phyloP scores from a whole-genome alignment of 345 rosid species.

The Citrus trifoliata region DNA sequence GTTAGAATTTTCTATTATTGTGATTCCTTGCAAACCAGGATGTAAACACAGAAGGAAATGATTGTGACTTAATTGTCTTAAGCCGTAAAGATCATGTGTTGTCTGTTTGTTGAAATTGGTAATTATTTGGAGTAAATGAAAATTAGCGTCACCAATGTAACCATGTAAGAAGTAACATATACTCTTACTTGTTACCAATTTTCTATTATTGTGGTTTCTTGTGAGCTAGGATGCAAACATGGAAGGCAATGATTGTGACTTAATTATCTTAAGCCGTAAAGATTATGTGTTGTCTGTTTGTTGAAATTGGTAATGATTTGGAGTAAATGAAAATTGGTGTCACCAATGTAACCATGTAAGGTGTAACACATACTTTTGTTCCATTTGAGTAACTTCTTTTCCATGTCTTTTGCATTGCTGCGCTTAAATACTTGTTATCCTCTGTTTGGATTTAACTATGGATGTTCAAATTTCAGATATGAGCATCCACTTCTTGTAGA shows the following conservation, averaged over 20 bases:
- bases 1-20: neutral
- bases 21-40: no score
- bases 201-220: no score
- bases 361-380: neutral
- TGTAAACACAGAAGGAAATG: neutral
- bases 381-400: neutral
- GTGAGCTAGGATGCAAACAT: no score
- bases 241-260: neutral
- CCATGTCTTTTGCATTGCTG: neutral
- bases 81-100: neutral
- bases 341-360: neutral
- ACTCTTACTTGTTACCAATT: no score
- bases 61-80: neutral
- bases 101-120: neutral
- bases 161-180: neutral
- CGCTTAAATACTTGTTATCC: neutral
- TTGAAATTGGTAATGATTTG: neutral
- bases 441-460: neutral
- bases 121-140: neutral
- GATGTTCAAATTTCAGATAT: conserved; percentile 47
- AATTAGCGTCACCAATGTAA: neutral
- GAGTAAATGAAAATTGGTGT: neutral
- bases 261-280: neutral
- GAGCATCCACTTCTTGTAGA: conserved; percentile 87
- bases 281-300: neutral